A percentile compares a stretch with the other conserved stretches of the same genome.
phyloP scores from a whole-genome alignment of 2,329 filamentous ascomycete genomes.

The Rhynchosporium secalis region DNA sequence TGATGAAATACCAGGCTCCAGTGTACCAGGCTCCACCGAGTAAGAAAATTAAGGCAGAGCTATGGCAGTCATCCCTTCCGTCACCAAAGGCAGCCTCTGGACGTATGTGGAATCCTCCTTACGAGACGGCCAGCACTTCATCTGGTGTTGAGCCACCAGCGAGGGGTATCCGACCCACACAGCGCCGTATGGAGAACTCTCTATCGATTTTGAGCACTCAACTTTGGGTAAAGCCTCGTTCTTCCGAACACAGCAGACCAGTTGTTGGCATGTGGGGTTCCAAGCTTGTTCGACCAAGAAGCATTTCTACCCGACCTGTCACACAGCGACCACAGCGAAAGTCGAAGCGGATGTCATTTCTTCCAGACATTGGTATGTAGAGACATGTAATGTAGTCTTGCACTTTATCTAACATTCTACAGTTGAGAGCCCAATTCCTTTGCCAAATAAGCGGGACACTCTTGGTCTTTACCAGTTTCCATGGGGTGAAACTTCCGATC shows the following conservation, averaged over 20 bases:
- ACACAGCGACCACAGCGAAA: slow-evolving; percentile 56
- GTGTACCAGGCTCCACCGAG: not conserved
- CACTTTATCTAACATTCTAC: slow-evolving; percentile 19
- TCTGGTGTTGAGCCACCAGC: slow-evolving; percentile 34
- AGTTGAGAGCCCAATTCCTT: slow-evolving; percentile 59
- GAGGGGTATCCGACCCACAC: slow-evolving; percentile 33
- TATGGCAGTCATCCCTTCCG: slow-evolving; percentile 31
- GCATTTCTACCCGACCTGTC: slow-evolving; percentile 44
- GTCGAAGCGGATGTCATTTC: slow-evolving; percentile 56
- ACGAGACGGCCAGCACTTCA: slow-evolving; percentile 14
- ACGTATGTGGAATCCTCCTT: slow-evolving; percentile 34
- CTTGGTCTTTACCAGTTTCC: slow-evolving; percentile 67
- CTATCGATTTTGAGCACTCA: slow-evolving; percentile 31
- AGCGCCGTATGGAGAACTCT: slow-evolving; percentile 23
- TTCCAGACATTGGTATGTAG: slow-evolving; percentile 56
- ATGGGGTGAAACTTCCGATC: slow-evolving; percentile 64
- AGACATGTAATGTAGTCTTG: too few relatives aligned
- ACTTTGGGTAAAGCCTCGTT: slow-evolving; percentile 36
- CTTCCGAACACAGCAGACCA: slow-evolving; percentile 22
- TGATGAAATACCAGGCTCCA: slow-evolving; percentile 10
- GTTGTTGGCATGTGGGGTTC: slow-evolving; percentile 38
- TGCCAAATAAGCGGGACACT: slow-evolving; percentile 58
- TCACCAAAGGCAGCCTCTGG: slow-evolving; percentile 26
- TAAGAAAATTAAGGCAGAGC: slow-evolving; percentile 19
- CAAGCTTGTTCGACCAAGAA: slow-evolving; percentile 32